Evolutionary conservation across 2,329 filamentous ascomycete genomes (phyloP).

Genomic region (Monilinia vaccinii-corymbosi): DNA sequence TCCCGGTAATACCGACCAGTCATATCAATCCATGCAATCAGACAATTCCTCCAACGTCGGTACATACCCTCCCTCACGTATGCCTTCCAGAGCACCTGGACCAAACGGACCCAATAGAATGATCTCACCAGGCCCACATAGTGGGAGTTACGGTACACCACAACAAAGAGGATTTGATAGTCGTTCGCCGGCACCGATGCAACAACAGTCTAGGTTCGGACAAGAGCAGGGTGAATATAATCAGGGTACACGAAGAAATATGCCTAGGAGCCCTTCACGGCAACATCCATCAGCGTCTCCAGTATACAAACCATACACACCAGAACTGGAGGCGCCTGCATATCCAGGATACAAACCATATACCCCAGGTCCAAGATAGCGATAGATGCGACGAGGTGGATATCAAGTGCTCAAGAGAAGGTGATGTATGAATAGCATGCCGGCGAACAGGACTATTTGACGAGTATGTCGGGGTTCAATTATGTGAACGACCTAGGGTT

Average conservation of each 20-base stretch:
- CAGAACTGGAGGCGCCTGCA: not conserved
- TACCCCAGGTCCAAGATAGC: not conserved
- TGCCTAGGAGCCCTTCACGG: constrained; percentile 1
- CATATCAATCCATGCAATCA: constrained; percentile 5
- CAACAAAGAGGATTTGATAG: not conserved
- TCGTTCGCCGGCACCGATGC: not conserved
- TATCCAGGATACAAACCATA: constrained; percentile 9
- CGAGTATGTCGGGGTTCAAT: not conserved
- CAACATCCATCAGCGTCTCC: not conserved
- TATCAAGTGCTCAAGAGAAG: not conserved
- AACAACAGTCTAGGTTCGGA: not conserved
- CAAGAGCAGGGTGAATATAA: not conserved
- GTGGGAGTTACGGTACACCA: not conserved
- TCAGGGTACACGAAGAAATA: not conserved
- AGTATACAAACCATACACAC: not conserved
- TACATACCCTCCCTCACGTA: constrained; percentile 7
- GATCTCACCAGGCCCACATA: constrained; percentile 20
- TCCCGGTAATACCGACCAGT: constrained; percentile 10
- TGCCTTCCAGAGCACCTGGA: constrained; percentile 17
- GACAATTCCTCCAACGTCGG: not conserved
- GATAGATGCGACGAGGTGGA: not conserved
- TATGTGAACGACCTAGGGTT: not conserved
- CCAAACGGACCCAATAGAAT: constrained; percentile 16
- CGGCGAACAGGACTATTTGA: not conserved
- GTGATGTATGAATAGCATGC: not conserved